A percentile compares a stretch with the other conserved stretches of the same genome.
phyloP scores from a whole-genome alignment of 2,329 filamentous ascomycete genomes.

The Phialophora expanda region DNA sequence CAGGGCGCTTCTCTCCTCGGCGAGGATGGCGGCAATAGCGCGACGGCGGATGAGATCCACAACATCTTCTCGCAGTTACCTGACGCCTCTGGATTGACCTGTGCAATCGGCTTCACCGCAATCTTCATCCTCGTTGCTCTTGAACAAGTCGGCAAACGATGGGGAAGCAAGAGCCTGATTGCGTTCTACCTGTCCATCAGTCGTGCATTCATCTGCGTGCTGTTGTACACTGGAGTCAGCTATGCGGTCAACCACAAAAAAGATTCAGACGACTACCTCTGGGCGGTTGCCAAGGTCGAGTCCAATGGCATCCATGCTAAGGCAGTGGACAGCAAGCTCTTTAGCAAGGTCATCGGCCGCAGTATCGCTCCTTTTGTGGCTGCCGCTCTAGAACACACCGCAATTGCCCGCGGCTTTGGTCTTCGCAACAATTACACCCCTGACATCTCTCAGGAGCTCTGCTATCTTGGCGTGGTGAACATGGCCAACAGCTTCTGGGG shows the following conservation, averaged over 20 bases:
- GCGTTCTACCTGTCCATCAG: conserved; percentile 66
- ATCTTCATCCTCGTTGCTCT: conserved; percentile 63
- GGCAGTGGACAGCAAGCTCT: conserved; percentile 54
- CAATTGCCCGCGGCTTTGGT: conserved; percentile 68
- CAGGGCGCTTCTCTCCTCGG: conserved; percentile 67
- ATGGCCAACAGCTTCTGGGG: conserved; percentile 69
- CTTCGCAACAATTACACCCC: conserved; percentile 66
- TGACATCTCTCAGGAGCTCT: conserved; percentile 69
- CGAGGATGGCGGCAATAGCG: conserved; percentile 56
- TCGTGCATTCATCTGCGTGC: conserved; percentile 64
- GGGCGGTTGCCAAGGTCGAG: conserved; percentile 63
- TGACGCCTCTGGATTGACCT: conserved; percentile 63
- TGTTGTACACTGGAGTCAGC: conserved; percentile 67
- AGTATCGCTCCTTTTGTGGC: conserved; percentile 67
- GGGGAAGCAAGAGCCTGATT: conserved; percentile 62
- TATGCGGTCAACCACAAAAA: conserved; percentile 63
- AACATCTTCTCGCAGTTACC: conserved; percentile 63
- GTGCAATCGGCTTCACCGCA: conserved; percentile 63
- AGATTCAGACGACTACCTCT: conserved; percentile 55
- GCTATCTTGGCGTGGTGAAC: conserved; percentile 67
- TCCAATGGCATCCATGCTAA: conserved; percentile 60
- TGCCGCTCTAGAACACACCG: conserved; percentile 66
- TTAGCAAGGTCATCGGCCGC: conserved; percentile 60
- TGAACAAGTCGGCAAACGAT: conserved; percentile 64
- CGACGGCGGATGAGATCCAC: conserved; percentile 63